Evolutionary conservation across 139 green algal species (phyloP).

Genomic region (Astrephomene gubernaculifera): DNA sequence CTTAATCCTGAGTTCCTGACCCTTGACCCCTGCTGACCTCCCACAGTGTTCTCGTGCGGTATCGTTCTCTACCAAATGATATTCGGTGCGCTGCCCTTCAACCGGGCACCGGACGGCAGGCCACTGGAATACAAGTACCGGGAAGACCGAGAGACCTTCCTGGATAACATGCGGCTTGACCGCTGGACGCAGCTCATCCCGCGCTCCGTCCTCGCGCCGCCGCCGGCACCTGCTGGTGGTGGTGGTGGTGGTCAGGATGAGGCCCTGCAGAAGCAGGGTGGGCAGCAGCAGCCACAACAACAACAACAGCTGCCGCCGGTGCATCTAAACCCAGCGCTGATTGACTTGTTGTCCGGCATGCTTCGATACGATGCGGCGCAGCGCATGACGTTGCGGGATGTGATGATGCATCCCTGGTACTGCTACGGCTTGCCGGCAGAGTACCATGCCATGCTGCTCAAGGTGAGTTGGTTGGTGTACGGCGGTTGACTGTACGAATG

Average conservation of each 20-base stretch:
- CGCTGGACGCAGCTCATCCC: neutral
- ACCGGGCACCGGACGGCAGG: neutral
- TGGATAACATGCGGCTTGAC: neutral
- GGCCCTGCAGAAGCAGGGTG: neutral
- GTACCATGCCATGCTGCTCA: conserved; percentile 14
- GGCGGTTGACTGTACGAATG: too few species aligned
- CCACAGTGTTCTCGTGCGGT: conserved; percentile 33
- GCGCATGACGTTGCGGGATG: conserved; percentile 59
- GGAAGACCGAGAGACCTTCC: neutral
- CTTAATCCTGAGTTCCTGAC: too few species aligned
- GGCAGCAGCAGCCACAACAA: too few species aligned
- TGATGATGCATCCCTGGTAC: conserved; percentile 66
- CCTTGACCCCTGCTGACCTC: too few species aligned
- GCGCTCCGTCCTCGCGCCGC: neutral
- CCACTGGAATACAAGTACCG: conserved; percentile 9
- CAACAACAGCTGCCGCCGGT: neutral
- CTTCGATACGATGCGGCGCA: conserved; percentile 56
- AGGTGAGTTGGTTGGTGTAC: neutral
- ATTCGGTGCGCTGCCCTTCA: conserved; percentile 26
- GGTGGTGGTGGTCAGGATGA: neutral
- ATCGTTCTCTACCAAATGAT: conserved; percentile 39
- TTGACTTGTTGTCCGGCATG: conserved; percentile 60
- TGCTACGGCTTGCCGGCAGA: conserved; percentile 46
- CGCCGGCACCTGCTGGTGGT: neutral
- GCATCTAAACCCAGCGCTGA: conserved; percentile 33